phyloP scores from a whole-genome alignment of 2,329 filamentous ascomycete genomes.

The Mariannaea elegans region DNA sequence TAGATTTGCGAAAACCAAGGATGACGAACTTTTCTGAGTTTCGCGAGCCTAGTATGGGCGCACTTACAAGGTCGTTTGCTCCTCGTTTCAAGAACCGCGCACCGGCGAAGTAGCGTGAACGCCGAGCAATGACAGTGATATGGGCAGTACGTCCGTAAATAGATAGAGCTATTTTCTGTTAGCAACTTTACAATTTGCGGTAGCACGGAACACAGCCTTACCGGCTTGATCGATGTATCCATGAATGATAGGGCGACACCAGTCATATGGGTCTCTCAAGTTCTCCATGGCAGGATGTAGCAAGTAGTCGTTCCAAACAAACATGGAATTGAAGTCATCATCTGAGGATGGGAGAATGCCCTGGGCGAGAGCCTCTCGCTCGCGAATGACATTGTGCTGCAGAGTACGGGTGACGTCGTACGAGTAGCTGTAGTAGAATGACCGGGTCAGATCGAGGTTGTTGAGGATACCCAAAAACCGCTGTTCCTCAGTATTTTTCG shows the following conservation, averaged over 20 bases:
- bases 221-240: conserved; percentile 93
- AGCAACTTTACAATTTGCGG: neutral
- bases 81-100: conserved; percentile 94
- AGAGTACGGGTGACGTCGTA: conserved; percentile 94
- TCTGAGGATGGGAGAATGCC: conserved; percentile 67
- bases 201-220: conserved; percentile 28
- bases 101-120: conserved; percentile 93
- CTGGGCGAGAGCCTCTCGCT: conserved; percentile 75
- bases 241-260: conserved; percentile 95
- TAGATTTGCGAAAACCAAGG: no score
- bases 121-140: conserved; percentile 90
- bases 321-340: conserved; percentile 89
- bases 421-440: conserved; percentile 98
- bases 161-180: conserved; percentile 62
- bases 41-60: neutral
- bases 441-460: conserved; percentile 88
- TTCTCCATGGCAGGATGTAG: conserved; percentile 76
- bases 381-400: conserved; percentile 88
- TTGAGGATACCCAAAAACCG: conserved; percentile 89
- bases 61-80: conserved; percentile 78
- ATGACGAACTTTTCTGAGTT: neutral
- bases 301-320: conserved; percentile 95
- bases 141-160: conserved; percentile 91
- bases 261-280: conserved; percentile 87
- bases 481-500: conserved; percentile 84